Base-by-base conservation (phyloP, 1,284 basidiomycete species). In the Marasmius oreades region DNA sequence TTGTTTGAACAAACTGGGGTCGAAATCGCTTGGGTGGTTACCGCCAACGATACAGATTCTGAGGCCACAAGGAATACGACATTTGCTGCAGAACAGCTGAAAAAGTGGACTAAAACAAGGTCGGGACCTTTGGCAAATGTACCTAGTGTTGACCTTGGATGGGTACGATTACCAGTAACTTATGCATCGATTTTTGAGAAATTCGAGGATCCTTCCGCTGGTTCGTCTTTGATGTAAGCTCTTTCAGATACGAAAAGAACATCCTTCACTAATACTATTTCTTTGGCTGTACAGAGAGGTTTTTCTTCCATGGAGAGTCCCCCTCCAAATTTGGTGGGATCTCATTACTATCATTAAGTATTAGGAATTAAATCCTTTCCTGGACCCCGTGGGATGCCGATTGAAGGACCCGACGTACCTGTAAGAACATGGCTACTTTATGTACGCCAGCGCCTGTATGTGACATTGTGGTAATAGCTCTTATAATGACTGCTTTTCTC, bases 1-100 rank as follows among this genome's bases (percentile, higher is more conserved):
- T 56, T 77, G 26, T 63, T 67, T 53, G 76, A 77, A 59, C 75
- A 78, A 61, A 64, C 60, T 18, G 51, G 61, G n/a, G 50, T 70
- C 10, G 24, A 56, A 8, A 63, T 61, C 53, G 52, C 62, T 26
- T 72, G 58, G 58, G 48, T 55, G 10, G 67, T 67, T 51, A 64
- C 60, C 50, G 54, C 59, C 12, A 64, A 59, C 16, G 55, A 67
- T 39, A 66, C 68, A 8, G 55, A 57, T 16, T 68, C 70, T 37
- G 53, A 56, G 37, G 24, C 64, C 42, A 24, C 48, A 12, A 61
- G 68, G 10, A 66, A 68, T 55, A 36, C 60, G 8, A 63, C 63
- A 1, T 45, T 67, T 20, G 45, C 59, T 7, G 53, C 48, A 22
- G 59, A 54, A 14, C 57, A 48, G 7, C 53, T 66, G 1, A 50